Evolutionary conservation across 805 yeast species (phyloP), one percentile per base, ranked within the genome.

Genomic region (Yamadazyma scolyti): DNA sequence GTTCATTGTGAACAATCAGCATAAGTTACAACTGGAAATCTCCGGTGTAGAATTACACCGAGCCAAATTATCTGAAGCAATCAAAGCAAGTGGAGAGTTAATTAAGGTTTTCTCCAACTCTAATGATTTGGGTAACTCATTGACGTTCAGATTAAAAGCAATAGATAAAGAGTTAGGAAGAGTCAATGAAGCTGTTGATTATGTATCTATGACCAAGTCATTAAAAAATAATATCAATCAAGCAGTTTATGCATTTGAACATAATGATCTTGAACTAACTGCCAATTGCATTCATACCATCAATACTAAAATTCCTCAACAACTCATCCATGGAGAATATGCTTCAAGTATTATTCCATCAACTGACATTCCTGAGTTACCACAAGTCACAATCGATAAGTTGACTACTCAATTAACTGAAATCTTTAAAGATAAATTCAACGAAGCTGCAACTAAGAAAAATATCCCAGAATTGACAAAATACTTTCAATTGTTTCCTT

Each of bases 301-400:
- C 22, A 51, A 44, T 15, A 42, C 50, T 18, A 49, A 59, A 34
- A 58, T 90, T 22, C 85, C 94, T 0, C 43, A 54, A 1, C 69
- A 65, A 1, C 50, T 82, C 10, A 62, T 70, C 15, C 42, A 57
- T 10, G 89, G 95, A 12, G 65, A 73, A 33, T 88, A 82, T 54
- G 90, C 95, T 2, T 71, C 78, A 29, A 77, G 70, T 26, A 84
- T 83, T 47, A 90, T 90, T 11, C 98, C 98, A 0, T 78, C 95
- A 0, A 66, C 82, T 8, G 94, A 86, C 34, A 68, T 88, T 10
- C 95, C 96, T 0, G 95, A 86, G 30, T 61, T 73, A 31, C 97
- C 98, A 0, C 48, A 53, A 7, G 68, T 58, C 2, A 58, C 83
- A 0, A 46, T 93, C 1, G 50, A 60, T 1, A 61, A 62, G 9